Conservation (phyloP, 257 asterid genomes). For the Capsicum pubescens region DNA sequence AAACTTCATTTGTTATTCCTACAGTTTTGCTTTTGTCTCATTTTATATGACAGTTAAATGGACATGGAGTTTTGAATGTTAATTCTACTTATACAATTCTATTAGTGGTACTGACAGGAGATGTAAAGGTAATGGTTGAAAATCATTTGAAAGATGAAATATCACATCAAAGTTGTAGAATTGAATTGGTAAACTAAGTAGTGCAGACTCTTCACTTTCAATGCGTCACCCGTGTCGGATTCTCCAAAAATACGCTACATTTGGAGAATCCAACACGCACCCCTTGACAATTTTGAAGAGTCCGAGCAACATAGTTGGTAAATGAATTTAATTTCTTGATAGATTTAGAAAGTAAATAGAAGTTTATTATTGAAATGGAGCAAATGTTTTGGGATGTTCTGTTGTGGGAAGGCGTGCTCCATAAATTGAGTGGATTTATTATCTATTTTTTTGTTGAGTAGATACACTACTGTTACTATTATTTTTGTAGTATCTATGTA, state of each 20-base stretch:
- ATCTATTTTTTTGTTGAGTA: neutral
- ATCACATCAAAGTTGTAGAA: neutral
- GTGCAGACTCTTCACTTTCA: too few relatives aligned
- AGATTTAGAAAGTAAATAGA: neutral
- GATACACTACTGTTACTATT: neutral
- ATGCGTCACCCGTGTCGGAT: too few relatives aligned
- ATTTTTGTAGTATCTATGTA: too few relatives aligned
- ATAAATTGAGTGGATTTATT: neutral
- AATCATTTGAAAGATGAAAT: neutral
- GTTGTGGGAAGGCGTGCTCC: neutral
- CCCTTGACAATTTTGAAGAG: too few relatives aligned
- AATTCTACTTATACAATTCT: neutral
- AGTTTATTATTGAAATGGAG: conserved; percentile 9
- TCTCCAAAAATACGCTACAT: too few relatives aligned
- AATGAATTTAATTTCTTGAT: neutral
- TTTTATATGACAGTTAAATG: neutral
- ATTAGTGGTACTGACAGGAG: conserved; percentile 2
- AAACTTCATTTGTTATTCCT: neutral
- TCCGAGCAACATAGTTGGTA: neutral
- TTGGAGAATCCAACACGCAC: too few relatives aligned
- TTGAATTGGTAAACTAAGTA: neutral
- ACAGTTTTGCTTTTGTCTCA: neutral
- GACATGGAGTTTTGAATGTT: neutral
- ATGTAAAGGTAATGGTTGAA: neutral
- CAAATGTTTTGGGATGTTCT: neutral